A percentile compares a stretch with the other conserved stretches of the same genome.
Conservation (phyloP, 108 stramenopile genomes). For the Conticribra guillardii region DNA sequence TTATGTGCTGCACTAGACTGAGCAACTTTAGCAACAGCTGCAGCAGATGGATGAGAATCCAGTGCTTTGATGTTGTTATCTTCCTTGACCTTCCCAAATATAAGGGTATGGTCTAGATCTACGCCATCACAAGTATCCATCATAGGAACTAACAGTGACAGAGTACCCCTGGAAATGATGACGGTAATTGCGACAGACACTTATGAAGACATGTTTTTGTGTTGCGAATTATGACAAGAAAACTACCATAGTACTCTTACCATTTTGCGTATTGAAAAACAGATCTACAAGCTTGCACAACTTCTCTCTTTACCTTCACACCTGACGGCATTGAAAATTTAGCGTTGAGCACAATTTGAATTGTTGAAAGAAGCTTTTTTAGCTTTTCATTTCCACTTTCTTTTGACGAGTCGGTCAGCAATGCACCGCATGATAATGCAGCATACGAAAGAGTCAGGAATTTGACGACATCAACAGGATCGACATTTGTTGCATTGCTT, state of each 20-base stretch:
- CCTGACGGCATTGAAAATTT: constrained; percentile 21
- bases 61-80: not conserved
- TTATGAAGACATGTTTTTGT: too few species aligned
- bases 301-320: constrained; percentile 31
- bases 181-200: not conserved
- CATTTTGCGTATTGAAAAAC: constrained; percentile 73
- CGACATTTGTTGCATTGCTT: constrained; percentile 5
- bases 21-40: too few species aligned
- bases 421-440: constrained; percentile 70
- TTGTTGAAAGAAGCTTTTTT: constrained; percentile 7
- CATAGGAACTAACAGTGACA: constrained; percentile 44
- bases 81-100: not conserved
- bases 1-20: too few species aligned
- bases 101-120: not conserved
- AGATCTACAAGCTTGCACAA: constrained; percentile 59
- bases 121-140: constrained; percentile 1
- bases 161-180: constrained; percentile 28
- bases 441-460: constrained; percentile 58
- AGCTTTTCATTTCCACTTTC: constrained; percentile 26
- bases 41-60: not conserved
- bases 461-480: constrained; percentile 20
- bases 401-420: not conserved
- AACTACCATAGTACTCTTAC: constrained; percentile 44
- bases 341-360: constrained; percentile 28
- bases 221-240: too few species aligned